Base-by-base conservation (phyloP, 176 grass and related monocot genomes). In the Cenchrus purpureus region DNA sequence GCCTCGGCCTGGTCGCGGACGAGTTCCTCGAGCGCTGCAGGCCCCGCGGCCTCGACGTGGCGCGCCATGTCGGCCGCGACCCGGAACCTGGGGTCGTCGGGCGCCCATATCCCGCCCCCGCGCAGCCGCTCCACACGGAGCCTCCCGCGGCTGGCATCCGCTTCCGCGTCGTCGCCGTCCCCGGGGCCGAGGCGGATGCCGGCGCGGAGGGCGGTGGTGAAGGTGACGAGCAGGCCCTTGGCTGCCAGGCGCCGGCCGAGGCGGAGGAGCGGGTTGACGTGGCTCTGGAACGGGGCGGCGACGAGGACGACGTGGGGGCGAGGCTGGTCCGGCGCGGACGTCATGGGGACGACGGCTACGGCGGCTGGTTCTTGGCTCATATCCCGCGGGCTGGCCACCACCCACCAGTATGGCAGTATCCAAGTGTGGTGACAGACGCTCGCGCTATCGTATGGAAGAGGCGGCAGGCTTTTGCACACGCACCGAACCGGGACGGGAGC, bases 251-350 rank as follows among this genome's bases (percentile, higher is more conserved):
- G 84, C 43, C 82, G 59, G 70, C 80, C 91, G n/a, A 92, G 64
- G 75, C 77, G 65, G 60, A 92, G 81, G 52, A 92, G 80, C 0
- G 87, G 91, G 64, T 89, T 92, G 55, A 92, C 76, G 84, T 92
- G 91, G 75, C 91, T 65, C 67, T 89, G 91, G 25, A 82, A 50
- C 0, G 91, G 69, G 28, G 32, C 58, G 64, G 84, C 46, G 25
- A 92, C 76, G 69, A 92, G 87, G 31, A 92, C 71, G 54, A 89
- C 71, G 76, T 92, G 91, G 5, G 51, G 80, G 69, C 45, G n/a
- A 57, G 16, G 54, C 16, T 17, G 17, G 4, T 17, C 54, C 54
- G 54, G 16, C 54, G 54, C 16, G 16, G 54, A 57, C 54, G 54
- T 57, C 54, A 57, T 57, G 54, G 54, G 5, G 48, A 11, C 5